Evolutionary conservation across 1,284 basidiomycete species (phyloP), one percentile per base, ranked within the genome.

Genomic region (Dichomitus squalens): DNA sequence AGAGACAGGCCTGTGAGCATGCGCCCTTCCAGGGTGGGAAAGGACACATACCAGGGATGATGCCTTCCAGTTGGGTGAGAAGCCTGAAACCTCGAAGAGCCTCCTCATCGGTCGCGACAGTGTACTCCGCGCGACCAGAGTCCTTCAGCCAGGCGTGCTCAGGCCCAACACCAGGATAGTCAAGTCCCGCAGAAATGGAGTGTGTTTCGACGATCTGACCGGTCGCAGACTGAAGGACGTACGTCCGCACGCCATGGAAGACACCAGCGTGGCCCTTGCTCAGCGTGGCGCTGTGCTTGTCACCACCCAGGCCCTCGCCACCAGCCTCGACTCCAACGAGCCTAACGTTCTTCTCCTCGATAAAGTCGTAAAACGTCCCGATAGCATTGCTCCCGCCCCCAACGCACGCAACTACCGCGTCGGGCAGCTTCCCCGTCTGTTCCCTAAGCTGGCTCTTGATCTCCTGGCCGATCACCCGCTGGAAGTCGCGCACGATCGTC

Each of bases 371-470:
- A 82, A 98, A 98, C 2, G 95, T 89, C 31, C 97, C 97, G 61
- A 99, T 99, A 16, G 97, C 94, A 73, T 99, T 99, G 70, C 90
- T 93, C 3, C 97, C 97, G 57, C 97, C 96, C 41, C 96, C 97
- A 40, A 99, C 96, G 73, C 96, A 99, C 11, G 97, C 97, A 4
- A 99, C 90, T 27, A 99, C 87, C 3, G 87, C 93, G 64, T 98
- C 95, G 7, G 97, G 97, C 4, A 99, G 84, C 73, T 93, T 95
- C 48, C 92, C 91, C 44, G 81, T 81, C 60, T 78, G 78, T 56
- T 86, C 89, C 48, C 85, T 75, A 60, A 98, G 72, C 75, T 99
- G 97, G 50, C 79, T 76, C 76, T 96, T 98, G 78, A 98, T 96
- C 76, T 99, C 97, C 69, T 89, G 82, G 3, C 96, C 92, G 64